A percentile compares a stretch with the other conserved stretches of the same genome.
These are phyloP conservation scores for Blumeria graminis DNA, from an alignment of 2,329 filamentous ascomycete species.

Conservation along the genomic window DNA sequence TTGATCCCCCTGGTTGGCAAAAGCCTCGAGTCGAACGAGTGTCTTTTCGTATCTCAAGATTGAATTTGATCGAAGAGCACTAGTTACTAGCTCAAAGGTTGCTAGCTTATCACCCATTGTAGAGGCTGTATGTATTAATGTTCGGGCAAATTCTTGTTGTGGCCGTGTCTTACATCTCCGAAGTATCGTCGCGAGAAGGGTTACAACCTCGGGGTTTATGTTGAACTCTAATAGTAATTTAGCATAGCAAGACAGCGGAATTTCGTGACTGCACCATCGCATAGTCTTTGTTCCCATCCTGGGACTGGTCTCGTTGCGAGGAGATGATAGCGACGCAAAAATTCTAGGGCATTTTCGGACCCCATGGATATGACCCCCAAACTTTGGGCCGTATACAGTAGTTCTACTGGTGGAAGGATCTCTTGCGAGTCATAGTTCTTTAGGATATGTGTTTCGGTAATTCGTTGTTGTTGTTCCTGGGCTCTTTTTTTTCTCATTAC, in stretches of 20 bases:
- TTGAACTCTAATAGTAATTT: conserved; percentile 4
- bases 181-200: conserved; percentile 9
- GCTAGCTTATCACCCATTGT: conserved; percentile 11
- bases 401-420: conserved; percentile 7
- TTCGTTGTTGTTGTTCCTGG: background rate
- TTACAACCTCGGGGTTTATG: conserved; percentile 6
- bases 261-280: conserved; percentile 5
- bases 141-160: conserved; percentile 8
- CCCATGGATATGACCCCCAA: conserved; percentile 9
- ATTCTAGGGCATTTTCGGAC: conserved; percentile 8
- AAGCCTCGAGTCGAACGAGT: conserved; percentile 7
- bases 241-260: background rate
- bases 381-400: conserved; percentile 9
- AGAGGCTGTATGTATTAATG: conserved; percentile 10
- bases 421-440: conserved; percentile 4
- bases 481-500: background rate
- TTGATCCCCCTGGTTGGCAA: conserved; percentile 11
- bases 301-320: background rate
- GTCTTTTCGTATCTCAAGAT: conserved; percentile 4
- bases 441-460: background rate
- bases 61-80: conserved; percentile 4
- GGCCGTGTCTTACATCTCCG: conserved; percentile 4
- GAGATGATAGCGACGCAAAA: conserved; percentile 8
- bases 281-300: conserved; percentile 9
- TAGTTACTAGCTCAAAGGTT: conserved; percentile 8